Conservation (phyloP, 305 asterid species). For the Striga hermonthica region DNA sequence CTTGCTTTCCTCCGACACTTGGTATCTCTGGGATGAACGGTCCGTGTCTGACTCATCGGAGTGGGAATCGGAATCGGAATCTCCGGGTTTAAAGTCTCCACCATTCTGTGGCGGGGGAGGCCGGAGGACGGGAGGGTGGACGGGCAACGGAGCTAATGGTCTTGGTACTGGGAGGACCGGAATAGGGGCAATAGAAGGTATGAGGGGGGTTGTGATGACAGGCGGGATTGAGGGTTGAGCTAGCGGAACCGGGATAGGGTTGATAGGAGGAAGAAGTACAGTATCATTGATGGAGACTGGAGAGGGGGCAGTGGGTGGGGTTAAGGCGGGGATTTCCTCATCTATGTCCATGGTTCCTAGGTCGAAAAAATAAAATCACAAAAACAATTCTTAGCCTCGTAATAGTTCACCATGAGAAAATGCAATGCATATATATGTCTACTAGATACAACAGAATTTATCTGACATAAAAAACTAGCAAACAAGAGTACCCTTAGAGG, state of each 20-base stretch:
- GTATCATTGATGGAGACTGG: conserved; percentile 39
- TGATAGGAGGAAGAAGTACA: conserved; percentile 39
- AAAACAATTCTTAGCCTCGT: no score
- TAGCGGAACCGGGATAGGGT: conserved; percentile 29
- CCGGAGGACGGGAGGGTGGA: conserved; percentile 49
- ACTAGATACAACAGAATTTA: no score
- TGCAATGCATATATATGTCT: no score
- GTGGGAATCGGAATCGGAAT: conserved; percentile 52
- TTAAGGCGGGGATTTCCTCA: conserved; percentile 34
- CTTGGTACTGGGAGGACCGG: conserved; percentile 48
- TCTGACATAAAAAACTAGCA: no score
- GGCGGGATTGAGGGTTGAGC: conserved; percentile 41
- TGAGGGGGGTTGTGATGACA: conserved; percentile 30
- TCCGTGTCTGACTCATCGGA: conserved; percentile 40
- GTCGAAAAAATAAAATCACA: not conserved
- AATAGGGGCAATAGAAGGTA: conserved; percentile 57
- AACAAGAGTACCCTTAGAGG: no score
- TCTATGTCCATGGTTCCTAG: conserved; percentile 53
- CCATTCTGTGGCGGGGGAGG: conserved; percentile 44
- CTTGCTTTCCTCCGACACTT: conserved; percentile 75
- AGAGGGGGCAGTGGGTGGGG: conserved; percentile 30
- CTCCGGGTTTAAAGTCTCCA: conserved; percentile 48
- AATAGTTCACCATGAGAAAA: no score
- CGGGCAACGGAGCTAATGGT: conserved; percentile 68
- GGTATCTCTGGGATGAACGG: conserved; percentile 48